Evolutionary conservation across 331 rosid genomes (phyloP).

Genomic region (Dryas integrifolia): DNA sequence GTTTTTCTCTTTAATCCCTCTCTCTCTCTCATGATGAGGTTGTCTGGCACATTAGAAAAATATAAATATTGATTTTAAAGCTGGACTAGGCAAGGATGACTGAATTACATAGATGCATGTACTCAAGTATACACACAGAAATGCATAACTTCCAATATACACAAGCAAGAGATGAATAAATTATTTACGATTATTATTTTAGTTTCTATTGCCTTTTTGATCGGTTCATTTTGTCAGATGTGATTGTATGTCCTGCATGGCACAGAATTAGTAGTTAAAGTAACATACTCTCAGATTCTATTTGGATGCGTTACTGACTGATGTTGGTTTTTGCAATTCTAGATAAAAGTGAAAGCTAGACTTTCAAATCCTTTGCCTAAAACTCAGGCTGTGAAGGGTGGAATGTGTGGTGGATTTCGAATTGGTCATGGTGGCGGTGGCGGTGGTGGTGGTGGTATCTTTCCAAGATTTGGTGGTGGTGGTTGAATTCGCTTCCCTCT

Average conservation of each 20-base stretch:
- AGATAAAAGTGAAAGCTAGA: slow-evolving; percentile 78
- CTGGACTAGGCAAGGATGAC: slow-evolving; percentile 4
- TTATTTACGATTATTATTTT: neutral
- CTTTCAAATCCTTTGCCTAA: slow-evolving; percentile 86
- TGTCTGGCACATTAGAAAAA: neutral
- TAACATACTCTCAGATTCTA: slow-evolving; percentile 11
- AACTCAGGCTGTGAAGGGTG: slow-evolving; percentile 77
- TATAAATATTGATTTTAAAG: neutral
- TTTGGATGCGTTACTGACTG: slow-evolving; percentile 6
- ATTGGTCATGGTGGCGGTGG: slow-evolving; percentile 40
- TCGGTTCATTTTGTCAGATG: neutral
- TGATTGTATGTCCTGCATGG: neutral
- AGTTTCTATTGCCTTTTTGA: neutral
- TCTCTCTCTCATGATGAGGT: neutral
- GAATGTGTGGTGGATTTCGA: slow-evolving; percentile 78
- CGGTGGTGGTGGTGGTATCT: slow-evolving; percentile 39
- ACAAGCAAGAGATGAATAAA: neutral
- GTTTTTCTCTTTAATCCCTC: neutral
- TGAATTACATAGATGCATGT: neutral
- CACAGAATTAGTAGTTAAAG: neutral
- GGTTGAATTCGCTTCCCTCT: too few species aligned
- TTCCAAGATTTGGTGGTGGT: slow-evolving; percentile 42
- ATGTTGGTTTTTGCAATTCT: slow-evolving; percentile 18
- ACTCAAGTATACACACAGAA: neutral
- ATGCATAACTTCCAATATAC: neutral